Evolutionary conservation across 192 early-diverging fungal species (phyloP).

Genomic region (Backusella morwellensis): DNA sequence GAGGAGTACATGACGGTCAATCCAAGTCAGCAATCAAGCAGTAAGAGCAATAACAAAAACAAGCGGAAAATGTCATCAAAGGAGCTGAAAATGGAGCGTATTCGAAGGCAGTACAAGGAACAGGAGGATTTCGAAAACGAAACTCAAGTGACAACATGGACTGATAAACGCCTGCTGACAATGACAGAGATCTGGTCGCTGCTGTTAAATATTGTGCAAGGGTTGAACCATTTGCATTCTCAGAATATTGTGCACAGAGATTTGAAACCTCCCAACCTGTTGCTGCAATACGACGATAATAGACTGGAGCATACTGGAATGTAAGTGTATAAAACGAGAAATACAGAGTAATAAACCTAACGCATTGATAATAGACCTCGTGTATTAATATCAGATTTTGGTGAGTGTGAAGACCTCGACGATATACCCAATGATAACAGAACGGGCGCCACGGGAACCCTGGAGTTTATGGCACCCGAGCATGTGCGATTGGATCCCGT

Average conservation of each 20-base stretch:
- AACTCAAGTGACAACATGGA: background rate
- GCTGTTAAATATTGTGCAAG: constrained; percentile 90
- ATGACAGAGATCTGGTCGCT: constrained; percentile 79
- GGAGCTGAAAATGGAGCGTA: constrained; percentile 26
- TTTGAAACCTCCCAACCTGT: constrained; percentile 90
- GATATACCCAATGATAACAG: constrained; percentile 61
- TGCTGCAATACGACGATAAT: constrained; percentile 67
- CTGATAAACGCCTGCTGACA: constrained; percentile 41
- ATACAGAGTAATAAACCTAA: background rate
- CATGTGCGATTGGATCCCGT: constrained; percentile 41
- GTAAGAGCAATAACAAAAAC: background rate
- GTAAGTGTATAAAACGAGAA: constrained; percentile 16
- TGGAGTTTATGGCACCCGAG: constrained; percentile 95
- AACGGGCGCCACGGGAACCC: constrained; percentile 91
- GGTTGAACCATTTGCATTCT: constrained; percentile 84
- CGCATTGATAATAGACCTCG: constrained; percentile 51
- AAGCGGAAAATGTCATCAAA: constrained; percentile 10
- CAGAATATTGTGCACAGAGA: constrained; percentile 92
- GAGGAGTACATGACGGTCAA: constrained; percentile 84
- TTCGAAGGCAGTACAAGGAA: constrained; percentile 17
- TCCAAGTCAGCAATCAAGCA: background rate
- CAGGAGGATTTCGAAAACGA: constrained; percentile 19
- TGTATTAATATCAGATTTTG: constrained; percentile 94
- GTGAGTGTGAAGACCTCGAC: constrained; percentile 90
- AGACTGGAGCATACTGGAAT: constrained; percentile 5